phyloP scores from a whole-genome alignment of 2,329 filamentous ascomycete genomes.

The Plectosphaerella cucumerina region DNA sequence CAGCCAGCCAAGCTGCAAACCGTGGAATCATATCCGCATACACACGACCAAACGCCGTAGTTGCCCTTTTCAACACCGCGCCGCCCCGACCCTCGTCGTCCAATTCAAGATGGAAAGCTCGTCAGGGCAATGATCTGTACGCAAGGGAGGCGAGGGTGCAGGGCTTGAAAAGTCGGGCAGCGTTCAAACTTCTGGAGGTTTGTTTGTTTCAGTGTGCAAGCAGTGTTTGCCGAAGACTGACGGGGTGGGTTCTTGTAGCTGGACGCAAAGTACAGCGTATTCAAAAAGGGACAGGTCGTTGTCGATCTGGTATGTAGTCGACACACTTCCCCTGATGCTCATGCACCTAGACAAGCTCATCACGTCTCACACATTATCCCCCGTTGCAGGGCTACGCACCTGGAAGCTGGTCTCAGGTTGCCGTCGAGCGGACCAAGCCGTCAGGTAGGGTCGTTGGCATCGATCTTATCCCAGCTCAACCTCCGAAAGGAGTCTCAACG shows the following conservation, averaged over 20 bases:
- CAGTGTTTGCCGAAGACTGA: slow-evolving; percentile 1
- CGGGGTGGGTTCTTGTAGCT: slow-evolving; percentile 53
- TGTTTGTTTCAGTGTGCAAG: slow-evolving; percentile 2
- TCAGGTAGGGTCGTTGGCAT: slow-evolving; percentile 81
- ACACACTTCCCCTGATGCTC: neutral
- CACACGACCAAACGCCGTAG: too few species aligned
- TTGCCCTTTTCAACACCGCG: too few species aligned
- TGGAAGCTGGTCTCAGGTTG: slow-evolving; percentile 75
- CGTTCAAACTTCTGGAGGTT: slow-evolving; percentile 89
- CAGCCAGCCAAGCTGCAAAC: too few species aligned
- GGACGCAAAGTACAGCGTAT: slow-evolving; percentile 75
- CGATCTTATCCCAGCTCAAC: slow-evolving; percentile 88
- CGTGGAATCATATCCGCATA: too few species aligned
- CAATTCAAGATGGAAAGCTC: slow-evolving; percentile 71
- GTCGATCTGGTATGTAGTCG: slow-evolving; percentile 69
- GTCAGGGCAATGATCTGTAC: slow-evolving; percentile 71
- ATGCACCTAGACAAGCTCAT: neutral
- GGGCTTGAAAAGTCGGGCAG: slow-evolving; percentile 82
- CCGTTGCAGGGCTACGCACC: slow-evolving; percentile 73
- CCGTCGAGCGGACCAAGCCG: slow-evolving; percentile 71
- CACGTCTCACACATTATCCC: neutral
- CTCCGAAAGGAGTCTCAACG: slow-evolving; percentile 85
- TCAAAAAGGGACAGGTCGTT: slow-evolving; percentile 76
- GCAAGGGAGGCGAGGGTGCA: slow-evolving; percentile 72
- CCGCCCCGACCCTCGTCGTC: slow-evolving; percentile 49